Conservation (phyloP, 1,139 yeast species). For the Geotrichum histeridarum region DNA sequence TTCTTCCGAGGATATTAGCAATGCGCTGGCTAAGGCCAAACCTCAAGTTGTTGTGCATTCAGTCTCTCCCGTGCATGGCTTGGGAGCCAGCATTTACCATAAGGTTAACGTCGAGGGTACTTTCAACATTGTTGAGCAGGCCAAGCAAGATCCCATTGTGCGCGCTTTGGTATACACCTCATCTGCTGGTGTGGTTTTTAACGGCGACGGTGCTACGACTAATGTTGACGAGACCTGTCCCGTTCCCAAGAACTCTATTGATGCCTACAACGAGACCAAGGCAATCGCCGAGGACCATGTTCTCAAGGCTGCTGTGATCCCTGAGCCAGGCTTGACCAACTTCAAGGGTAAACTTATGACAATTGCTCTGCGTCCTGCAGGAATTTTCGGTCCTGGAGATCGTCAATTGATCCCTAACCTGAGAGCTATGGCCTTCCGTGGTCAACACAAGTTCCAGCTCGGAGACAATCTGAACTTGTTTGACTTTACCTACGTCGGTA, state of each 20-base stretch:
- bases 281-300: conserved; percentile 87
- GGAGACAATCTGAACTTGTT: conserved; percentile 91
- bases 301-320: conserved; percentile 48
- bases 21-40: conserved; percentile 54
- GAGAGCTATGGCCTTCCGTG: conserved; percentile 72
- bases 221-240: conserved; percentile 96
- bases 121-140: conserved; percentile 60
- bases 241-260: conserved; percentile 87
- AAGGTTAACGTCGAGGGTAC: conserved; percentile 93
- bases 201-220: conserved; percentile 73
- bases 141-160: conserved; percentile 44
- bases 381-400: conserved; percentile 98
- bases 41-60: conserved; percentile 88
- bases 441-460: conserved; percentile 86
- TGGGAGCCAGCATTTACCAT: conserved; percentile 70
- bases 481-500: conserved; percentile 99
- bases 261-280: conserved; percentile 92
- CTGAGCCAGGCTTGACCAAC: conserved; percentile 28
- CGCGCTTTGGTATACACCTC: conserved; percentile 87
- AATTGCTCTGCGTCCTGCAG: conserved; percentile 91
- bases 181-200: conserved; percentile 94
- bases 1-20: conserved; percentile 57
- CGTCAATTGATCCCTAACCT: conserved; percentile 93
- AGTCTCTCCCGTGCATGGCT: conserved; percentile 93
- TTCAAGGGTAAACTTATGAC: conserved; percentile 55